Base-by-base conservation (phyloP, 306 rosid genomes). In the Arachis hypogaea region DNA sequence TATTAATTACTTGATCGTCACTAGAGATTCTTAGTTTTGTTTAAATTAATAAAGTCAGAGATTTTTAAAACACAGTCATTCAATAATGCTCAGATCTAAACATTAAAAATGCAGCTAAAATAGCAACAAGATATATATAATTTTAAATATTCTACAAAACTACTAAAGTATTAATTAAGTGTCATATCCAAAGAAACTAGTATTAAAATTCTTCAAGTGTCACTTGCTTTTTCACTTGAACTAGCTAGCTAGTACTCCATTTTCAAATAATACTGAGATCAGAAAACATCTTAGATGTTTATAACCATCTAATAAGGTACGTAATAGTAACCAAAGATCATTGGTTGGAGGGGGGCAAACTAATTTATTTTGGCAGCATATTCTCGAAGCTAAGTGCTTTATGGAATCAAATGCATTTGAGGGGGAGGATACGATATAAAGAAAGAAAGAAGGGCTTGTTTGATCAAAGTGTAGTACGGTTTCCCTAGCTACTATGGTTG, bases 371-470 rank as follows among this genome's bases (percentile, higher is more conserved):
- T 59, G 72, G 47, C 65, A 77, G 83, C 85, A 84, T 69, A 79
- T 77, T 66, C 75, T 62, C 60, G 30, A 59, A 55, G 55, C 52
- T 28, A 69, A 70, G 78, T 73, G 85, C 59, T 66, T 78, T 29
- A 67, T 62, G 86, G 87, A 85, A 83, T 83, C 80, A 67, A 76
- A 77, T 69, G 72, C 82, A 83, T 69, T 72, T 79, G 68, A 54
- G 43, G 33, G 66, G 45, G 63, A 63, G 10, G 38, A 33, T 33
- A 33, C 4, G 38, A 33, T 33, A 33, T 33, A 33, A 33, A 33
- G 38, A 33, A 22, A 68, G 5, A 45, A 46, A 46, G 51, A 46
- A 46, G 51, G 56, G 66, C 30, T 85, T 64, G 75, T 72, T 76
- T 68, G 77, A 68, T 68, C 30, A 69, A 66, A 74, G 70, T 18